Evolutionary conservation across 2,329 filamentous ascomycete species (phyloP).

Genomic region (Penicillium sp.): DNA sequence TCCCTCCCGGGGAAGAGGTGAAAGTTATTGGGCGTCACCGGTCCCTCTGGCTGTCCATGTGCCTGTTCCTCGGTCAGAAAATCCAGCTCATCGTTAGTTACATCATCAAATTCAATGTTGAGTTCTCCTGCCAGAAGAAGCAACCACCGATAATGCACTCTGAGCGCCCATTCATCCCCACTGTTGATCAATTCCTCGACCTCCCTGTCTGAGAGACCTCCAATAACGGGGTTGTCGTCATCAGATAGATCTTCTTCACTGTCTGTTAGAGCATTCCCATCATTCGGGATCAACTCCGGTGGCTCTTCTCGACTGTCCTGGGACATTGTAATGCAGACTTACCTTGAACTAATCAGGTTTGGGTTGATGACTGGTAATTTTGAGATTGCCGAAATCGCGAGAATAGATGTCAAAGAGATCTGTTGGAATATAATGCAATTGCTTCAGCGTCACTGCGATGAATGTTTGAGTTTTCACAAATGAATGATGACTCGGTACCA

Average conservation of each 20-base stretch:
- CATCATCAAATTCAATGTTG: neutral
- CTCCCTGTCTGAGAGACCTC: neutral
- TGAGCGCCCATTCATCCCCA: neutral
- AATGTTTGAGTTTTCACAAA: no score
- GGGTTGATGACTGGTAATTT: neutral
- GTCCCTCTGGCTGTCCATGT: neutral
- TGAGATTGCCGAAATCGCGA: no score
- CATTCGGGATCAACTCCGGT: neutral
- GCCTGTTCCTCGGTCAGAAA: neutral
- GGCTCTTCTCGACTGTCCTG: neutral
- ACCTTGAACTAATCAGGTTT: neutral
- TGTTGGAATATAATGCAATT: no score
- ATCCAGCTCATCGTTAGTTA: neutral
- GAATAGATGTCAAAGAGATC: no score
- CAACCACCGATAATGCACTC: neutral
- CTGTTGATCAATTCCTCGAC: neutral
- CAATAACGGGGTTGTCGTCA: neutral
- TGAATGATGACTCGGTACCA: no score
- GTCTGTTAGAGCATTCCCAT: neutral
- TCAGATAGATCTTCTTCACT: neutral
- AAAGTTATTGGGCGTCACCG: neutral
- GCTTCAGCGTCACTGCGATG: no score
- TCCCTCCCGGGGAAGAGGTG: neutral
- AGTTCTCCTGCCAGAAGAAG: neutral
- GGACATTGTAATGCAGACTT: neutral